Evolutionary conservation across 2,329 filamentous ascomycete genomes (phyloP), one percentile per base, ranked within the genome.

Genomic region (Fusarium sp.): DNA sequence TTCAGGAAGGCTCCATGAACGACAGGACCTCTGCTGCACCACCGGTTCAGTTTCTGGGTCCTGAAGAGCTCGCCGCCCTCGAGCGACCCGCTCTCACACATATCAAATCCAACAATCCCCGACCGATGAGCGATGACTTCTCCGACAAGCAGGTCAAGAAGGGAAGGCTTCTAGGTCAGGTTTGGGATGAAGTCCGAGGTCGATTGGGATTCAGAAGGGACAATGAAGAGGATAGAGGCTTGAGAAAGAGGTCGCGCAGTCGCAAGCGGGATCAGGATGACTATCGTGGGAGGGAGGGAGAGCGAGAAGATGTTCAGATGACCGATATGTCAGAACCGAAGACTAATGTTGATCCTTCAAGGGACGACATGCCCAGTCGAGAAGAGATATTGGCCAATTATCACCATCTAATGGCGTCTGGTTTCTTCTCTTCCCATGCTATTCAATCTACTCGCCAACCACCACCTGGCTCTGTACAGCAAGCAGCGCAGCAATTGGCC

Each of bases 1-100:
- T 97, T 86, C 74, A 90, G 37, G 94, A 97, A 80, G 94, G 91
- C 40, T 95, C 91, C 74, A 95, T 97, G 92, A 93, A 90, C 75
- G 92, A 97, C 78, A 89, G 92, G 69, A 83, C 87, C 33, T 94
- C 91, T 74, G 85, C 88, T 61, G 86, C 84, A 62, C 93, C 93
- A 30, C 92, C 92, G 0, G 84, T 86, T 44, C 84, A 88, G 40
- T 94, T 92, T 77, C 83, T 91, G 41, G 88, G 78, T 23, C 77
- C 78, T 12, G 76, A 78, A 16, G 76, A 79, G 68, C 70, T 62
- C 34, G 76, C 72, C 47, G 73, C 71, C 11, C 69, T 79, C 9
- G 78, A 80, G 66, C 62, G 70, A 41, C 76, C 75, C n/a, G 62
- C 40, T 34, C 37, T 66, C 37, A 40, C 49, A 53, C 54, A 42